These are phyloP conservation scores for Cicer bijugum DNA, from an alignment of 306 rosid species.

Conservation along the genomic window DNA sequence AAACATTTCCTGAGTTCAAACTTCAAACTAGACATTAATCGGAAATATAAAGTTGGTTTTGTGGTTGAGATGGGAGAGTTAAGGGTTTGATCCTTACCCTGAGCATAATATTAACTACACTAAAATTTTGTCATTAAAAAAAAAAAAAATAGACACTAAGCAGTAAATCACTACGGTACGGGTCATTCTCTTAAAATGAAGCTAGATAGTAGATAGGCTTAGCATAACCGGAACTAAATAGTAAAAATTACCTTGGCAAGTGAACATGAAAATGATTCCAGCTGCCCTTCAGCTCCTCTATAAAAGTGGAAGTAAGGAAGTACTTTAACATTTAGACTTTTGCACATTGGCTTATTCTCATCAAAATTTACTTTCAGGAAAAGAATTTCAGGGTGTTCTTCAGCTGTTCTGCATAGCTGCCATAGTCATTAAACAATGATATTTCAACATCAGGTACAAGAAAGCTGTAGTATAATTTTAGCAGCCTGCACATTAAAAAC, in stretches of 20 bases:
- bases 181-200: neutral
- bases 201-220: slow-evolving; percentile 27
- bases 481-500: slow-evolving; percentile 15
- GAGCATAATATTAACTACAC: neutral
- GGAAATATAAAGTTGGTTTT: neutral
- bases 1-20: slow-evolving; percentile 11
- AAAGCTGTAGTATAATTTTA: slow-evolving; percentile 36
- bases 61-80: neutral
- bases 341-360: slow-evolving; percentile 98
- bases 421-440: slow-evolving; percentile 45
- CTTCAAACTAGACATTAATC: slow-evolving; percentile 23
- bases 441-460: slow-evolving; percentile 19
- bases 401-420: slow-evolving; percentile 97
- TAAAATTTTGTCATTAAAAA: neutral
- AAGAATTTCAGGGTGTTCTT: slow-evolving; percentile 83
- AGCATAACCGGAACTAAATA: slow-evolving; percentile 33
- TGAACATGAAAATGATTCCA: slow-evolving; percentile 95
- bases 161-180: neutral
- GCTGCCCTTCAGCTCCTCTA: slow-evolving; percentile 92
- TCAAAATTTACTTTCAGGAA: slow-evolving; percentile 94
- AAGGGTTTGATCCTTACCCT: neutral
- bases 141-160: slow-evolving; percentile 15
- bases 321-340: slow-evolving; percentile 90
- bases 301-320: slow-evolving; percentile 98
- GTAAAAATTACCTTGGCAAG: slow-evolving; percentile 82